These are phyloP conservation scores for Salix purpurea DNA, from an alignment of 345 rosid species.

Conservation along the genomic window DNA sequence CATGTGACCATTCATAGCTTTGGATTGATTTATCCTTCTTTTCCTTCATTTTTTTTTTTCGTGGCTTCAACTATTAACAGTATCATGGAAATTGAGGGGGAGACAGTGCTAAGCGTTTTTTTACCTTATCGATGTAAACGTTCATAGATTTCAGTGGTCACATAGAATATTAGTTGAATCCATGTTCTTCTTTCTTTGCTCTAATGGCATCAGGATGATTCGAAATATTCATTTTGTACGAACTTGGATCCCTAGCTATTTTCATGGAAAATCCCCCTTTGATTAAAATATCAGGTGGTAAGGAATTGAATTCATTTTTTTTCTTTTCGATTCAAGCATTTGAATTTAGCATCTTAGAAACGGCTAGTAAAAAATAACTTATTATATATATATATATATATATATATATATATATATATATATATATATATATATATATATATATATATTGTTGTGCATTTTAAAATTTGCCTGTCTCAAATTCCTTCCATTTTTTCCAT, in stretches of 20 bases:
- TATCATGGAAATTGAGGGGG: too few species aligned
- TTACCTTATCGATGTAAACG: background rate
- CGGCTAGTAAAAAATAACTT: background rate
- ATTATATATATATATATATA: background rate
- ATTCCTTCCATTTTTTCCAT: background rate
- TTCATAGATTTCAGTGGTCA: background rate
- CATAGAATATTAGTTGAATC: background rate
- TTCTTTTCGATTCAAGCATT: background rate
- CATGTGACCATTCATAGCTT: too few species aligned
- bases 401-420: background rate
- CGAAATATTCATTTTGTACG: background rate
- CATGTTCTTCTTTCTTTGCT: background rate
- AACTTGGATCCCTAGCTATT: background rate
- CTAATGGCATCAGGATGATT: background rate
- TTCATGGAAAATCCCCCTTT: background rate
- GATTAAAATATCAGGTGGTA: background rate
- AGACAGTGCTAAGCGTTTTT: background rate
- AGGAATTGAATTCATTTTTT: background rate
- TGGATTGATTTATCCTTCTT: too few species aligned
- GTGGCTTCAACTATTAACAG: too few species aligned
- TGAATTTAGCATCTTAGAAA: background rate
- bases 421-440: background rate
- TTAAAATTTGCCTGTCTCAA: too few species aligned
- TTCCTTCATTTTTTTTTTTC: too few species aligned
- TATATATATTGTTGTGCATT: background rate